Conservation (phyloP, 2,329 filamentous ascomycete genomes). For the Tolypocladium sp. region DNA sequence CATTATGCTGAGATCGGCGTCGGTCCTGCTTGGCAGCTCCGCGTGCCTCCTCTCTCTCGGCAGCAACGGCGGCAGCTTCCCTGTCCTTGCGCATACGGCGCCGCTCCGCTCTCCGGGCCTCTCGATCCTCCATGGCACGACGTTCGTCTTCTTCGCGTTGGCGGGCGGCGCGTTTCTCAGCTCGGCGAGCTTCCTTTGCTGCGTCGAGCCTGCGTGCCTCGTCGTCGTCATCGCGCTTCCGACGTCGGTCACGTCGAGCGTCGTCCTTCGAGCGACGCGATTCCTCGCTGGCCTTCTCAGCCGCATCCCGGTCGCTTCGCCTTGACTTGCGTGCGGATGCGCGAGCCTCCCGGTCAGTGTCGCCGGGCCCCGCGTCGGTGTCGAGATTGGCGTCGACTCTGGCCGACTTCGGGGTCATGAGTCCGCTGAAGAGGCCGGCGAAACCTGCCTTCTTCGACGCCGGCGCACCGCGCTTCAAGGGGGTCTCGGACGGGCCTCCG, state of each 20-base stretch:
- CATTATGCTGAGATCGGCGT: conserved; percentile 35
- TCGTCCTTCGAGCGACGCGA: conserved; percentile 48
- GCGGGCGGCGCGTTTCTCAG: conserved; percentile 41
- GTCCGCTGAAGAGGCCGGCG: conserved; percentile 52
- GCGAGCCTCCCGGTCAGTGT: conserved; percentile 52
- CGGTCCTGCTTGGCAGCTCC: conserved; percentile 37
- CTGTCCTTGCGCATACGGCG: conserved; percentile 39
- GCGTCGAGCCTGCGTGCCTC: conserved; percentile 45
- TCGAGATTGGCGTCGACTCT: conserved; percentile 40
- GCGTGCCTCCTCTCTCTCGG: conserved; percentile 35
- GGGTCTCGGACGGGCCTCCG: conserved; percentile 19
- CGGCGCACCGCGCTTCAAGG: conserved; percentile 22
- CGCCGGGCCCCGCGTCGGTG: conserved; percentile 36
- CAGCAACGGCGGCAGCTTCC: conserved; percentile 32
- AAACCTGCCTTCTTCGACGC: conserved; percentile 45
- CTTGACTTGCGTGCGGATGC: conserved; percentile 53
- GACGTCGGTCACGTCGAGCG: conserved; percentile 43
- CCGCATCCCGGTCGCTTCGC: conserved; percentile 40
- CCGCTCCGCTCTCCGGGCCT: conserved; percentile 40
- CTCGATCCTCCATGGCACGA: conserved; percentile 37
- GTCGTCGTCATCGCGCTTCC: conserved; percentile 46
- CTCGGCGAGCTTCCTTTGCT: conserved; percentile 49
- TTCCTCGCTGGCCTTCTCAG: conserved; percentile 34
- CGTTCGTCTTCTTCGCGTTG: conserved; percentile 40
- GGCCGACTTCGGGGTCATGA: conserved; percentile 37